These are phyloP conservation scores for Rhodotorula taiwanensis DNA, from an alignment of 768 basidiomycete genomes.

Conservation along the genomic window DNA sequence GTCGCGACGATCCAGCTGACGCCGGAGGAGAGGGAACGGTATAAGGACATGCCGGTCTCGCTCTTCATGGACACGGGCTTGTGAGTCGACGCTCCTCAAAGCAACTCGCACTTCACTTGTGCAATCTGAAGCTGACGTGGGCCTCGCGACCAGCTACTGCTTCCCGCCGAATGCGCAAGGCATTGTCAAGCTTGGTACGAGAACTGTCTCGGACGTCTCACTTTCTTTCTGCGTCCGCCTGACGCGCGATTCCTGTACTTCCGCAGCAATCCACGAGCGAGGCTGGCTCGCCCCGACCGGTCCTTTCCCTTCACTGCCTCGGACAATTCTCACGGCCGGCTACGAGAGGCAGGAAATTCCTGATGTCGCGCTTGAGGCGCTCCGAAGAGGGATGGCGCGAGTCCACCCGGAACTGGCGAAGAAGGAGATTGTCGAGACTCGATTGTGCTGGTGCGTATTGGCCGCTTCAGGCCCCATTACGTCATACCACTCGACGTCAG, in stretches of 20 bases:
- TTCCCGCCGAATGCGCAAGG: slow-evolving; percentile 30
- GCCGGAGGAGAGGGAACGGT: slow-evolving; percentile 21
- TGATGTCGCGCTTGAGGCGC: slow-evolving; percentile 49
- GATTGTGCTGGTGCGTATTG: slow-evolving; percentile 85
- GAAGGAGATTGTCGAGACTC: slow-evolving; percentile 62
- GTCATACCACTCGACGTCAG: too few relatives aligned
- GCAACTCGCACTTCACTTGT: not conserved
- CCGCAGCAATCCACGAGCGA: slow-evolving; percentile 58
- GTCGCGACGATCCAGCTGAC: slow-evolving; percentile 31
- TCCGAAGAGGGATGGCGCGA: slow-evolving; percentile 54
- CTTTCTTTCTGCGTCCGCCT: too few relatives aligned
- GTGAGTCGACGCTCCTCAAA: too few relatives aligned
- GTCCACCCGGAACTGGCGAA: slow-evolving; percentile 70
- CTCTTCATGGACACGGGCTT: slow-evolving; percentile 35
- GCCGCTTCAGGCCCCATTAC: too few relatives aligned
- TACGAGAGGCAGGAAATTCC: slow-evolving; percentile 51
- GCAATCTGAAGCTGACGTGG: not conserved
- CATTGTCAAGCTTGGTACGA: slow-evolving; percentile 57
- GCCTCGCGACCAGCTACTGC: slow-evolving; percentile 6
- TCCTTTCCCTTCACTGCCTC: slow-evolving; percentile 17
- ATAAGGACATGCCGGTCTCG: slow-evolving; percentile 22
- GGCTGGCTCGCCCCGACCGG: slow-evolving; percentile 55
- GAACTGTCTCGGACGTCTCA: not conserved
- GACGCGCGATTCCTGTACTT: not conserved
- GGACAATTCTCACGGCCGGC: slow-evolving; percentile 40